These are phyloP conservation scores for Shiraia sp. DNA, from an alignment of 2,329 filamentous ascomycete genomes.

Conservation along the genomic window DNA sequence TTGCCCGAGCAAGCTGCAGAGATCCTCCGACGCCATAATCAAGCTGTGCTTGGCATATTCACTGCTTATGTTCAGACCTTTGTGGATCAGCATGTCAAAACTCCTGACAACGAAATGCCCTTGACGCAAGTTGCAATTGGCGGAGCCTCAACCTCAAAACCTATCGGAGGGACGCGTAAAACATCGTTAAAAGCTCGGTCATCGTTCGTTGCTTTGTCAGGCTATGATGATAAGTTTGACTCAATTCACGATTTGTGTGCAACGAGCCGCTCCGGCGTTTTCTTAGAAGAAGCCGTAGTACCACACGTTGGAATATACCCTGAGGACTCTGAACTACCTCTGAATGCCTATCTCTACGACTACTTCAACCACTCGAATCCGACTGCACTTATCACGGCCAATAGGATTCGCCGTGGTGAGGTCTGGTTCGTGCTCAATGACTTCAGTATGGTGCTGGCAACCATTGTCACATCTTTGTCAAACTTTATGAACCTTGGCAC, in stretches of 20 bases:
- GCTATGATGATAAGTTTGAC: slow-evolving; percentile 65
- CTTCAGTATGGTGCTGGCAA: slow-evolving; percentile 67
- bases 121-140: slow-evolving; percentile 59
- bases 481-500: slow-evolving; percentile 59
- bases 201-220: slow-evolving; percentile 72
- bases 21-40: slow-evolving; percentile 66
- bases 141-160: slow-evolving; percentile 29
- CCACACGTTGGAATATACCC: slow-evolving; percentile 68
- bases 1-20: slow-evolving; percentile 62
- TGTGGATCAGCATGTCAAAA: slow-evolving; percentile 63
- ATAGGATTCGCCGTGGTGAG: slow-evolving; percentile 67
- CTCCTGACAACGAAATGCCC: slow-evolving; percentile 61
- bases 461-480: slow-evolving; percentile 68
- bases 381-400: slow-evolving; percentile 63
- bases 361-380: slow-evolving; percentile 76
- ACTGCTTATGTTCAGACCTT: slow-evolving; percentile 71
- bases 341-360: slow-evolving; percentile 73
- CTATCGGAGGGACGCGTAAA: slow-evolving; percentile 23
- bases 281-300: slow-evolving; percentile 74
- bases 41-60: slow-evolving; percentile 68
- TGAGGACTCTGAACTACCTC: slow-evolving; percentile 56
- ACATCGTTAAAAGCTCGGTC: slow-evolving; percentile 61
- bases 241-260: slow-evolving; percentile 70
- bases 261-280: slow-evolving; percentile 68
- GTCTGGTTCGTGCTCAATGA: slow-evolving; percentile 75